Evolutionary conservation across 768 basidiomycete species (phyloP).

Genomic region (Harrya chromipes): DNA sequence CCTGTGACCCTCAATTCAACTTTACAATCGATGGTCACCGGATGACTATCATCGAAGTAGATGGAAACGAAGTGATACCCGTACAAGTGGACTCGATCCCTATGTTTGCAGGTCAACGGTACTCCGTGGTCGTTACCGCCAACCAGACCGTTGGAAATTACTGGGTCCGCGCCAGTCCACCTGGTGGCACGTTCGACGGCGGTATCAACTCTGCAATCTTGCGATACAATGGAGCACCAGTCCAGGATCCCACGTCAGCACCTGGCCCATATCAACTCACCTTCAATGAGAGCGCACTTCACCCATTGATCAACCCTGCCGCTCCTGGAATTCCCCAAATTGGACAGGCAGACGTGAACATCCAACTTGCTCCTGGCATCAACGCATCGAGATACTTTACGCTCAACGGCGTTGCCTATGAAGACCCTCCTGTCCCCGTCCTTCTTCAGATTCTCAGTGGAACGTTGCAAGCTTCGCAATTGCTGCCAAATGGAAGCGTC

Average conservation of each 20-base stretch:
- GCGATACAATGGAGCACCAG: too few species aligned
- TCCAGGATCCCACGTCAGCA: conserved; percentile 17
- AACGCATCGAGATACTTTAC: conserved; percentile 6
- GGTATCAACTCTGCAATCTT: too few species aligned
- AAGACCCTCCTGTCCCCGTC: conserved; percentile 45
- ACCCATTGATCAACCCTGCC: conserved; percentile 29
- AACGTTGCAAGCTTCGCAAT: conserved; percentile 38
- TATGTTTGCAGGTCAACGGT: too few species aligned
- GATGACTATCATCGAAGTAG: too few species aligned
- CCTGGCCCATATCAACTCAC: conserved; percentile 25
- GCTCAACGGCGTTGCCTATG: conserved; percentile 32
- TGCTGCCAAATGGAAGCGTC: conserved; percentile 50
- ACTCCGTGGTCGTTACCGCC: too few species aligned
- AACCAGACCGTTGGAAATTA: too few species aligned
- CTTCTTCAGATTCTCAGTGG: conserved; percentile 61
- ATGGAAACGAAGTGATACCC: too few species aligned
- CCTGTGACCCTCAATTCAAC: too few species aligned
- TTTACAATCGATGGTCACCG: too few species aligned
- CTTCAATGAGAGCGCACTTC: conserved; percentile 40
- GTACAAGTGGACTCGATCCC: too few species aligned
- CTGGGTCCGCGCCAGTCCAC: too few species aligned
- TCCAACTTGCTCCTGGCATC: conserved; percentile 21
- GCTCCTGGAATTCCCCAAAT: conserved; percentile 38
- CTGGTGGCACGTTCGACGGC: too few species aligned
- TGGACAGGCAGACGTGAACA: conserved; percentile 41